Percentiles rank a stretch among this genome's conserved stretches.
phyloP scores from a whole-genome alignment of 129 eudicot species.

The Escallonia herrerae region DNA sequence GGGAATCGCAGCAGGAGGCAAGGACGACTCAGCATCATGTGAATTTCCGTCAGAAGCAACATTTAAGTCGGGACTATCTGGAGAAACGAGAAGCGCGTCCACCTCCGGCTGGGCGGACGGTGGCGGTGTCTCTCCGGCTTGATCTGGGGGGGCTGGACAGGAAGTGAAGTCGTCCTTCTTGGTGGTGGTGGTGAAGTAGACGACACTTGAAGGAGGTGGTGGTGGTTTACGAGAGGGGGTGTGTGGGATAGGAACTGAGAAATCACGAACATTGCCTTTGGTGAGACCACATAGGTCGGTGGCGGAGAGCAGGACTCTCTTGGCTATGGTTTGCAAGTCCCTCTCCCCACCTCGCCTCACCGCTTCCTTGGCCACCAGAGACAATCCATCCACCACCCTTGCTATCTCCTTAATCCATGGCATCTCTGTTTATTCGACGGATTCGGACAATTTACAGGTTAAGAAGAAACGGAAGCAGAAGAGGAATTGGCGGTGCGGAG shows the following conservation, averaged over 20 bases:
- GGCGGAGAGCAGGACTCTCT: slow-evolving; percentile 45
- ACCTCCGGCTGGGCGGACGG: too few species aligned
- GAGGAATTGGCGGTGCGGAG: too few species aligned
- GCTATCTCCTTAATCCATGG: slow-evolving; percentile 40
- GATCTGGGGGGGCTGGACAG: too few species aligned
- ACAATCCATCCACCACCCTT: slow-evolving; percentile 49
- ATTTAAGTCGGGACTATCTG: too few species aligned
- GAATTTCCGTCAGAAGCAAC: too few species aligned
- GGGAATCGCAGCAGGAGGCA: not conserved
- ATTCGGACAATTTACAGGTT: too few species aligned
- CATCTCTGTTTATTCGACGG: slow-evolving; percentile 9
- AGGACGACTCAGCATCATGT: not conserved
- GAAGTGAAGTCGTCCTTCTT: too few species aligned
- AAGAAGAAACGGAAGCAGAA: too few species aligned
- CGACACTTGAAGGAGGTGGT: too few species aligned
- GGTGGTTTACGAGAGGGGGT: too few species aligned
- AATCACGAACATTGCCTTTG: slow-evolving; percentile 39
- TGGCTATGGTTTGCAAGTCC: slow-evolving; percentile 40
- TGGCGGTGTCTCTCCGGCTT: too few species aligned
- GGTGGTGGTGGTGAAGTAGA: too few species aligned
- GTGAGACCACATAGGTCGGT: slow-evolving; percentile 69
- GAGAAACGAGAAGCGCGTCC: not conserved
- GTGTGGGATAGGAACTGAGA: slow-evolving; percentile 13
- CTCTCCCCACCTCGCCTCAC: slow-evolving; percentile 14
- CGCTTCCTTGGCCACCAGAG: slow-evolving; percentile 60